Base-by-base conservation (phyloP, 176 grass and related monocot species). In the Oryza rufipogon region DNA sequence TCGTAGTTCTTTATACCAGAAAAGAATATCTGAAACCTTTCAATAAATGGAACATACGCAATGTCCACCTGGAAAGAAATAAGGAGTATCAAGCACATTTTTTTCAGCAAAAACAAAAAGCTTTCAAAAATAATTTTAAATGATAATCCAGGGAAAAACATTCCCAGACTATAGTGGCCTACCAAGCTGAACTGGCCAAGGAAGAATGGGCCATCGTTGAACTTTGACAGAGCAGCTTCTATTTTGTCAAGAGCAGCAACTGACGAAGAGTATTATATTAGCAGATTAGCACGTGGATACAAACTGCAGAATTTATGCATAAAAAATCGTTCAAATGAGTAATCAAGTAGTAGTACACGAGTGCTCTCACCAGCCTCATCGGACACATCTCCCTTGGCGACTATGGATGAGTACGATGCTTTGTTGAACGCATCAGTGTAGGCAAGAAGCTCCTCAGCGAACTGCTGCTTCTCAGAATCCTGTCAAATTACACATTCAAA, bases 171-270 rank as follows among this genome's bases (percentile, higher is more conserved):
- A 12, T 5, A 38, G n/a, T 61, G 58, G 45, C 69, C 71, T 84
- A 98, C 96, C 83, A 98, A 66, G 86, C 96, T 98, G 83, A 98
- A 93, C 54, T 91, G 83, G 39, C 93, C 96, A 54, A 98, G 92
- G 83, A 93, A 98, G 75, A 98, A 95, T 1, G 89, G 92, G 0
- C 96, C 96, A 30, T 98, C 96, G 17, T 39, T 83, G 74, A 95
- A 98, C 68, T 95, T 95, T 44, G 80, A 89, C 11, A 98, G 74
- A 17, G 82, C 81, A 19, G 76, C 96, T 92, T 98, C 93, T 69
- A 98, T 73, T 76, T 98, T 98, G 66, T 98, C 91, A 54, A 88
- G 83, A 66, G 89, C 80, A 93, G 85, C 83, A 85, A 86, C 96
- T 98, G 70, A 79, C 73, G 61, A 44, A 83, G 32, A 78, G 38